Percentiles rank a stretch among this genome's conserved stretches.
These are phyloP conservation scores for Geotrichum klebahnii DNA, from an alignment of 1,139 yeast genomes.

Conservation along the genomic window DNA sequence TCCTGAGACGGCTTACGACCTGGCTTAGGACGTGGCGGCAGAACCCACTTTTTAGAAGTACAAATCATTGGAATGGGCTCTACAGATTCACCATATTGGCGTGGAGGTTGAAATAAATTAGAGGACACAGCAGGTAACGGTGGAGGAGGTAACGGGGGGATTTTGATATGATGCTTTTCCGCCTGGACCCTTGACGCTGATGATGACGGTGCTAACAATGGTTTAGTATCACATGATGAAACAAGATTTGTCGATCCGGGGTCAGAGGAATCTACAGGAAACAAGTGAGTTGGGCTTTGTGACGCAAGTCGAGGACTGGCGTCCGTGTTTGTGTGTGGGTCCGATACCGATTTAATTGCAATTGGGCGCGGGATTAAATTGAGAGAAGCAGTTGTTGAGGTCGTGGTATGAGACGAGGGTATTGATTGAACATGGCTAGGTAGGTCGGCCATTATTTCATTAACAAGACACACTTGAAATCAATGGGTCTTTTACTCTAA, in stretches of 20 bases:
- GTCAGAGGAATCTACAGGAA: not conserved
- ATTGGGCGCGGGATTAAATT: slow-evolving; percentile 7
- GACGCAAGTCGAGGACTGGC: no score
- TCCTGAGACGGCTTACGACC: slow-evolving; percentile 84
- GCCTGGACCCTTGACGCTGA: no score
- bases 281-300: not conserved
- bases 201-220: not conserved
- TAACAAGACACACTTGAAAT: not conserved
- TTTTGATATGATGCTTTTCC: not conserved
- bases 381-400: not conserved
- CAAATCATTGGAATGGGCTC: slow-evolving; percentile 24
- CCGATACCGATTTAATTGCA: slow-evolving; percentile 7
- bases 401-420: not conserved
- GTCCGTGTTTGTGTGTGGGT: no score
- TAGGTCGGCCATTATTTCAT: slow-evolving; percentile 3
- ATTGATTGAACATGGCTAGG: slow-evolving; percentile 6
- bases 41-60: slow-evolving; percentile 81
- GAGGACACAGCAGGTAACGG: not conserved
- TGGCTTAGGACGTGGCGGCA: slow-evolving; percentile 88
- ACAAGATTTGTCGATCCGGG: not conserved
- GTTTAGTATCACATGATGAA: not conserved
- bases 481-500: not conserved
- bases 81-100: not conserved
- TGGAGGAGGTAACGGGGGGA: not conserved
- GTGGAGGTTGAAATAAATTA: not conserved